These are phyloP conservation scores for Magnaporthiopsis rhizophila DNA, from an alignment of 2,329 filamentous ascomycete genomes.

Conservation along the genomic window DNA sequence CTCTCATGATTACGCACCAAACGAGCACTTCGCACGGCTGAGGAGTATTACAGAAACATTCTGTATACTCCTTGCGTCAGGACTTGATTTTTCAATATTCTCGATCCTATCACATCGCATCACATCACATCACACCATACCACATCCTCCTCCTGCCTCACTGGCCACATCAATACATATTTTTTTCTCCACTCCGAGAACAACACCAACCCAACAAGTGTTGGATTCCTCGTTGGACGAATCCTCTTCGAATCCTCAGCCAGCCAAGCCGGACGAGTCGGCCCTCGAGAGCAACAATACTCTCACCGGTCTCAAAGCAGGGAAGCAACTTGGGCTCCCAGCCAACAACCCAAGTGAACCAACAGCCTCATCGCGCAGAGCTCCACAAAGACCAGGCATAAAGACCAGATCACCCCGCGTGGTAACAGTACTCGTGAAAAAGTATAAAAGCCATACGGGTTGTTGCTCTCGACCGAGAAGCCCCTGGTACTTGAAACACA, in stretches of 20 bases:
- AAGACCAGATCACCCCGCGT: neutral
- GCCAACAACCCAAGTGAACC: neutral
- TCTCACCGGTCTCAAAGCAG: neutral
- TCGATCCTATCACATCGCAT: constrained; percentile 9
- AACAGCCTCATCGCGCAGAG: neutral
- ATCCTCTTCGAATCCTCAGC: neutral
- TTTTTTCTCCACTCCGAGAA: neutral
- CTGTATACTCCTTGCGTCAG: constrained; percentile 61
- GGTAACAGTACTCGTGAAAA: neutral
- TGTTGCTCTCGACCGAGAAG: neutral
- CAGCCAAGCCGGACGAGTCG: neutral
- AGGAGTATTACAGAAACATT: constrained; percentile 51
- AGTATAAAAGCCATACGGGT: neutral
- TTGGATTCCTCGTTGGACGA: neutral
- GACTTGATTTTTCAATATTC: constrained; percentile 22
- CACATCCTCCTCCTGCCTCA: neutral
- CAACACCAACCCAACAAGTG: neutral
- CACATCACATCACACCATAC: neutral
- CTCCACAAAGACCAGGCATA: neutral
- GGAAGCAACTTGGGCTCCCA: neutral
- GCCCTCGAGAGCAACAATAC: neutral
- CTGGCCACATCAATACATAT: neutral
- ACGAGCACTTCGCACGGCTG: constrained; percentile 44
- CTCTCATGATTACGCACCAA: constrained; percentile 27
- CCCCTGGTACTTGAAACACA: constrained; percentile 11